Base-by-base conservation (phyloP, 768 basidiomycete species). In the Tephrocybe sp. region DNA sequence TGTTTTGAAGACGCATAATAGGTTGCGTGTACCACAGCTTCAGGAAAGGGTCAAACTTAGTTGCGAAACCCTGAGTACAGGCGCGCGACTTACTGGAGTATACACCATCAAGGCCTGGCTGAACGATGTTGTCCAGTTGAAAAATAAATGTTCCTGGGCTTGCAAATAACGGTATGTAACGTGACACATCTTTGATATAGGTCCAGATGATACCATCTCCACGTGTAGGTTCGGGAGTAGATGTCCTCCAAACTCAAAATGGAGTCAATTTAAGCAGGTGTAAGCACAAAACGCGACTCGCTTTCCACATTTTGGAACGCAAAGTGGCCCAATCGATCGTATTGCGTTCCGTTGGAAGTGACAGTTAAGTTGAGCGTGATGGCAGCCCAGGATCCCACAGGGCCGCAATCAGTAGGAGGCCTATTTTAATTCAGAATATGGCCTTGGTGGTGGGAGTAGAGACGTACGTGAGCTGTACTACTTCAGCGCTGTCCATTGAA, bases 241-340 rank as follows among this genome's bases (percentile, higher is more conserved):
- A 89, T 17, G 86, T 89, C 32, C 89, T 75, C 89, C 88, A 89
- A 45, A 90, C 86, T 88, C 23, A 14, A 2, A 28, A 21, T 11
- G 23, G 51, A 41, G 34, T 21, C 41, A 30, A 28, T 20, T 45
- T 17, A 28, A 24, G 24, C 7, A 41, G 5, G 3, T 24, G 37
- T 20, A 20, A 40, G 24, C 39, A 9, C n/a, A 11, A 21, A 20
- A 15, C 23, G 20, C 2, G 26, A 62, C 81, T 54, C 59, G 87
- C 85, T 88, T 65, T 90, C 89, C 6, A 87, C 86, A 59, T 88
- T 84, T 26, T 88, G 82, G 62, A 90, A 85, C 4, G 85, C 86
- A 58, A 92, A 86, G 14, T 83, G 78, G 1, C 79, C 86, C 5
- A 89, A 72, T 12, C 88, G 79, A 61, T 88, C 87, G 52, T 79